These are phyloP conservation scores for Diospyros kaki DNA, from an alignment of 148 eudicot species.

Conservation along the genomic window DNA sequence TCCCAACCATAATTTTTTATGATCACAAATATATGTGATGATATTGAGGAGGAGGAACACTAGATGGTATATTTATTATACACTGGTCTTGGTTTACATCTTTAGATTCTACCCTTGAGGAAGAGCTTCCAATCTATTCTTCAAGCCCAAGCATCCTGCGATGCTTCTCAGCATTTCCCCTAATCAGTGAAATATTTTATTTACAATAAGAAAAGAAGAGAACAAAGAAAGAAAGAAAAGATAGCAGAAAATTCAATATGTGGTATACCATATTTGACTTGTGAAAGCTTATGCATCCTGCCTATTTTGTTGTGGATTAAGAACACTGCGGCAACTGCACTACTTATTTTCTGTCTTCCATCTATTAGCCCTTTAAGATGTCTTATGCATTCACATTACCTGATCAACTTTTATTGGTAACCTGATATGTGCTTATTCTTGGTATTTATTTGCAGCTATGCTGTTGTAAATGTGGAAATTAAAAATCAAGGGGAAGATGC, in stretches of 20 bases:
- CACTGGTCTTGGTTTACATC: background rate
- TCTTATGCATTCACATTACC: background rate
- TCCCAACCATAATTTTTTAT: too few species aligned
- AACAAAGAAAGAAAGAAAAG: background rate
- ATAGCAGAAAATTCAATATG: too few species aligned
- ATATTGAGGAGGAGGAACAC: background rate
- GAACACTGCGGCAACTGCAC: too few species aligned
- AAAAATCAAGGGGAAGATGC: conserved; percentile 92
- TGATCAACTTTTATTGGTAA: background rate
- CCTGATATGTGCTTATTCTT: conserved; percentile 9
- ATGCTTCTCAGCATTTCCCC: background rate
- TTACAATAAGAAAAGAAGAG: background rate
- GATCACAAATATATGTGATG: background rate
- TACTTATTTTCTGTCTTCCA: background rate
- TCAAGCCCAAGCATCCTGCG: background rate
- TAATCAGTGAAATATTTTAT: background rate
- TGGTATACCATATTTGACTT: too few species aligned
- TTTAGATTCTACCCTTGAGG: background rate
- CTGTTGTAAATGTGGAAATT: conserved; percentile 68
- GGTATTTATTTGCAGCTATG: conserved; percentile 46
- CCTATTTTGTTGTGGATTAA: too few species aligned
- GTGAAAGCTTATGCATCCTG: too few species aligned
- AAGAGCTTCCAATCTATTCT: background rate
- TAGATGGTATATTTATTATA: too few species aligned
- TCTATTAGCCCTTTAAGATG: background rate